Evolutionary conservation across 2,329 filamentous ascomycete species (phyloP).

Genomic region (Zelopaecilomyces penicillatus): DNA sequence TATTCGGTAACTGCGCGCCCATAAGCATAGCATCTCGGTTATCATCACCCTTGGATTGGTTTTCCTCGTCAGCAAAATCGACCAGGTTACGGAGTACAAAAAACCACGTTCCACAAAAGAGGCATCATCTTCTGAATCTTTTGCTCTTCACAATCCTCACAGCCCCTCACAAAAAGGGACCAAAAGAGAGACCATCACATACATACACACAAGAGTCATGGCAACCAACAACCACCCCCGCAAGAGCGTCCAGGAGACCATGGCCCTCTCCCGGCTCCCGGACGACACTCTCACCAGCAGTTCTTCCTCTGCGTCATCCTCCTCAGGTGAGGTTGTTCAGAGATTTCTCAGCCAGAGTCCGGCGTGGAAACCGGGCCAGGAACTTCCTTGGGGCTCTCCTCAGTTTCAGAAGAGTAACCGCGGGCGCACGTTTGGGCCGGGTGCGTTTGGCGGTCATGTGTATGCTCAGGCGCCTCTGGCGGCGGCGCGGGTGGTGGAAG

Average conservation of each 20-base stretch:
- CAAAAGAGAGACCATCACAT: too few species aligned
- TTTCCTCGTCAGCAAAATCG: too few species aligned
- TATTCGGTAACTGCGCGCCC: too few species aligned
- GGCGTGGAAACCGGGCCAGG: constrained; percentile 23
- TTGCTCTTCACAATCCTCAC: neutral
- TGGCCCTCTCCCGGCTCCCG: constrained; percentile 19
- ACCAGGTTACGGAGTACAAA: too few species aligned
- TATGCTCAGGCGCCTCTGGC: constrained; percentile 29
- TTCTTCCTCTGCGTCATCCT: neutral
- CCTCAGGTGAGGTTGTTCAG: constrained; percentile 6
- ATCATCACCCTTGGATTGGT: too few species aligned
- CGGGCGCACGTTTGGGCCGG: constrained; percentile 9
- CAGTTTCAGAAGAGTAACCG: constrained; percentile 7
- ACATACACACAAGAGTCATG: constrained; percentile 1
- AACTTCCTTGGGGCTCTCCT: constrained; percentile 21
- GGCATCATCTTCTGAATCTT: neutral
- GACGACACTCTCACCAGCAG: constrained; percentile 1
- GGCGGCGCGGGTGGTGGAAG: constrained; percentile 24
- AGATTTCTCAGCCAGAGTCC: constrained; percentile 24
- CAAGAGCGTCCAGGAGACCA: constrained; percentile 20
- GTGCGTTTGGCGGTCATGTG: constrained; percentile 30
- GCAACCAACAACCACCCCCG: constrained; percentile 10
- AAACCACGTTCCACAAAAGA: too few species aligned
- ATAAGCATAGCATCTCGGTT: too few species aligned
- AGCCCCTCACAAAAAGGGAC: neutral